Evolutionary conservation across 768 basidiomycete species (phyloP).

Genomic region (Nidularia pulvinata): DNA sequence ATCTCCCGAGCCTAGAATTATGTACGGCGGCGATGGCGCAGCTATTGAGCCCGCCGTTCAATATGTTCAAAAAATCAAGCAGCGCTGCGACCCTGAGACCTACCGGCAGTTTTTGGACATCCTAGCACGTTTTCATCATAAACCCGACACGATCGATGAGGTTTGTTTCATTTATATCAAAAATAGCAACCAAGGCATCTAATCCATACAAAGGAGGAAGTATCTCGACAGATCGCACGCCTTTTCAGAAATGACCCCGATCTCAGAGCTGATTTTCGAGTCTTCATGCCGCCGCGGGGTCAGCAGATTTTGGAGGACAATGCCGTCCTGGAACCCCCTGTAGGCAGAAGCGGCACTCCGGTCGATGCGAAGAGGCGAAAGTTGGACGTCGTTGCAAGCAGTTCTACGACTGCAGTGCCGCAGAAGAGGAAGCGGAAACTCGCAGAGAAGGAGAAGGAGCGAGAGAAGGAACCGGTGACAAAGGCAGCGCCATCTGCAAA

Average conservation of each 20-base stretch:
- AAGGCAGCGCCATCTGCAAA: conserved; percentile 19
- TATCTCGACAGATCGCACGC: conserved; percentile 64
- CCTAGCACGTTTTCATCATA: conserved; percentile 60
- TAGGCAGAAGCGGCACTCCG: conserved; percentile 28
- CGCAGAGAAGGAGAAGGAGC: conserved; percentile 46
- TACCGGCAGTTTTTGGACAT: conserved; percentile 82
- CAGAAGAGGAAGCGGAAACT: conserved; percentile 72
- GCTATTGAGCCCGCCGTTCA: conserved; percentile 82
- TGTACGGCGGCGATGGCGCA: conserved; percentile 33
- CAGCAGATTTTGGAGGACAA: conserved; percentile 50
- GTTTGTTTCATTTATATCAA: conserved; percentile 20
- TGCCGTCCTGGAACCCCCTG: conserved; percentile 18
- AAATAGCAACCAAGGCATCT: not conserved
- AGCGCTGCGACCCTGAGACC: conserved; percentile 88
- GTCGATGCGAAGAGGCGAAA: conserved; percentile 38
- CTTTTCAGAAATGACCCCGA: conserved; percentile 80
- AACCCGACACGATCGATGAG: conserved; percentile 62
- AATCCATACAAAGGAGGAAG: conserved; percentile 47
- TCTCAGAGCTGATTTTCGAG: conserved; percentile 68
- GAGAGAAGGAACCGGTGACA: conserved; percentile 29
- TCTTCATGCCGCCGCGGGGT: conserved; percentile 70
- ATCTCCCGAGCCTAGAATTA: conserved; percentile 29
- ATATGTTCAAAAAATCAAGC: conserved; percentile 97
- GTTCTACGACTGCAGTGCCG: conserved; percentile 24
- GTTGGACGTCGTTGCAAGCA: conserved; percentile 33